Conservation (phyloP, 2,329 filamentous ascomycete species). For the Colletotrichum navitas region DNA sequence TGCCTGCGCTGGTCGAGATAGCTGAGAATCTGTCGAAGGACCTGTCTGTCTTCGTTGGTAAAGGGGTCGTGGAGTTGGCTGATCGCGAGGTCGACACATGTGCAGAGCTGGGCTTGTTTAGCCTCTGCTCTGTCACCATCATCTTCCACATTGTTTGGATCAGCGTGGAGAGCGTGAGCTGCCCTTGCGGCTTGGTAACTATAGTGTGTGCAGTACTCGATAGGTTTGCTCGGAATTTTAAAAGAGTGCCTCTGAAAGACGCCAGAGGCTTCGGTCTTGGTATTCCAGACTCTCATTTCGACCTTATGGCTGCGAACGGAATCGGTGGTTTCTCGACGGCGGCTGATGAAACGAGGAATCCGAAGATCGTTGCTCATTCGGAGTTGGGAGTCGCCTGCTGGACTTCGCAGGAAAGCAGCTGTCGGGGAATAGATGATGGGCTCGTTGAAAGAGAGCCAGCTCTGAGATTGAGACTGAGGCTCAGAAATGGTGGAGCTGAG, state of each 20-base stretch:
- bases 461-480: neutral
- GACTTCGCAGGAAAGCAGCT: neutral
- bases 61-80: conserved; percentile 1
- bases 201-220: neutral
- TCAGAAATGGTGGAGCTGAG: no score
- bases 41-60: neutral
- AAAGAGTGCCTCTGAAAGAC: neutral
- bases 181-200: neutral
- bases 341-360: neutral
- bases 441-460: neutral
- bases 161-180: neutral
- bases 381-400: neutral
- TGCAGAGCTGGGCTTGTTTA: neutral
- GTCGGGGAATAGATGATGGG: neutral
- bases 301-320: accelerated
- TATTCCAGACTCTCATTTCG: neutral
- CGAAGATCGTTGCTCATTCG: neutral
- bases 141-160: neutral
- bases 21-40: neutral
- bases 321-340: neutral
- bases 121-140: neutral
- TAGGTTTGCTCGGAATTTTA: neutral
- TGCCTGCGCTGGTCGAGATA: neutral
- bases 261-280: neutral
- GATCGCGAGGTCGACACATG: neutral